Percentiles rank a stretch among this genome's conserved stretches.
Conservation (phyloP, 257 asterid species). For the Primulina tabacum region DNA sequence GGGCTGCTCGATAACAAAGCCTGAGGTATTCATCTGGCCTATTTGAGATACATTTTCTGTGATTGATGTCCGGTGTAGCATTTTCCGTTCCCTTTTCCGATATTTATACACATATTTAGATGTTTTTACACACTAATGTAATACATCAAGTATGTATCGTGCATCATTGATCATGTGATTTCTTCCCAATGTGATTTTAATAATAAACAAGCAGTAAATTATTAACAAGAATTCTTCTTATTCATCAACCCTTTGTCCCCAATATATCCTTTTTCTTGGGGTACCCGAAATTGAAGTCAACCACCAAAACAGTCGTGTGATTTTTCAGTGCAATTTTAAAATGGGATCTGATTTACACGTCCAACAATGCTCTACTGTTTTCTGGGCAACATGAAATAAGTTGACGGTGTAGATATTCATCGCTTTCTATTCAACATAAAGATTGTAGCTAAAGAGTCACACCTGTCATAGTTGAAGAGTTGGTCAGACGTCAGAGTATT, state of each 20-base stretch:
- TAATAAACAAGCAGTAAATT: constrained; percentile 1
- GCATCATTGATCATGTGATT: background rate
- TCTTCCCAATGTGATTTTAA: constrained; percentile 4
- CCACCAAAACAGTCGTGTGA: background rate
- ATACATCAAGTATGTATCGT: background rate
- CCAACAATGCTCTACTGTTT: background rate
- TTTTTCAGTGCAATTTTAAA: background rate
- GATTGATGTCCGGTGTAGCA: constrained; percentile 1
- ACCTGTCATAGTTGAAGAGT: background rate
- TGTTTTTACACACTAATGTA: background rate
- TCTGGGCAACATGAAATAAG: background rate
- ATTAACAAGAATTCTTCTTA: background rate
- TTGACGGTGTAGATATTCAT: background rate
- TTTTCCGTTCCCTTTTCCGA: constrained; percentile 2
- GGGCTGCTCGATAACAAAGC: constrained; percentile 40
- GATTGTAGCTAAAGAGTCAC: background rate
- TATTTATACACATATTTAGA: background rate
- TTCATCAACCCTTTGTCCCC: background rate
- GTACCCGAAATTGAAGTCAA: background rate
- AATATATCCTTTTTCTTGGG: background rate
- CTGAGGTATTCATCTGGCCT: constrained; percentile 47
- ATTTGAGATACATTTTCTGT: constrained; percentile 3
- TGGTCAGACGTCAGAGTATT: background rate
- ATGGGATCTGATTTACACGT: constrained; percentile 13
- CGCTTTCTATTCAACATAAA: constrained; percentile 3